These are phyloP conservation scores for Colletotrichum orbiculare DNA, from an alignment of 2,329 filamentous ascomycete genomes.

Conservation along the genomic window DNA sequence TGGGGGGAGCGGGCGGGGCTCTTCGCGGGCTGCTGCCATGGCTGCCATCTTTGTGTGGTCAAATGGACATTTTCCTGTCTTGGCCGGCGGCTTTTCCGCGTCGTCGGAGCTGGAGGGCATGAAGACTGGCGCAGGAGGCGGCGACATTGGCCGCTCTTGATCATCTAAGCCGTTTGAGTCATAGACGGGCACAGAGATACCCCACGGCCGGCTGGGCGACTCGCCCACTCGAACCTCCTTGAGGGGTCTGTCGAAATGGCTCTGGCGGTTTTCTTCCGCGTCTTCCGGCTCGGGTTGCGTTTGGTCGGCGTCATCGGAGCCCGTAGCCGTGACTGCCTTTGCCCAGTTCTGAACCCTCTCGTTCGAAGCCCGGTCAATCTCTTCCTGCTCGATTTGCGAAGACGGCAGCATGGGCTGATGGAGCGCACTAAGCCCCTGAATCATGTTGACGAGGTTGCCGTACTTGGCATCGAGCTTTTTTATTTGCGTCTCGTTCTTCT, in stretches of 20 bases:
- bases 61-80: conserved; percentile 68
- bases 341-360: conserved; percentile 89
- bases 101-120: conserved; percentile 54
- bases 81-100: conserved; percentile 36
- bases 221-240: conserved; percentile 94
- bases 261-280: conserved; percentile 68
- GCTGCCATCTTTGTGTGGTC: conserved; percentile 59
- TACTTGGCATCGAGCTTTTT: conserved; percentile 94
- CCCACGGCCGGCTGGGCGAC: conserved; percentile 93
- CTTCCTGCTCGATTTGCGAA: conserved; percentile 60
- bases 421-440: conserved; percentile 86
- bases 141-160: conserved; percentile 60
- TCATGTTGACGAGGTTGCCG: conserved; percentile 92
- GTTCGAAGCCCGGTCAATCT: conserved; percentile 66
- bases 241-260: conserved; percentile 84
- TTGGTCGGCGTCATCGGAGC: conserved; percentile 52
- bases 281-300: conserved; percentile 40
- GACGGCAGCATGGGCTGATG: conserved; percentile 87
- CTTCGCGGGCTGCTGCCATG: conserved; percentile 41
- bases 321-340: conserved; percentile 72
- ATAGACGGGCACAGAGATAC: conserved; percentile 80
- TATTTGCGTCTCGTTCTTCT: conserved; percentile 86
- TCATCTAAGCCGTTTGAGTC: conserved; percentile 51
- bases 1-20: conserved; percentile 58
- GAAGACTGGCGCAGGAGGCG: conserved; percentile 67